A percentile compares a stretch with the other conserved stretches of the same genome.
Conservation (phyloP, 352 stramenopile species). For the Phytophthora ramorum region DNA sequence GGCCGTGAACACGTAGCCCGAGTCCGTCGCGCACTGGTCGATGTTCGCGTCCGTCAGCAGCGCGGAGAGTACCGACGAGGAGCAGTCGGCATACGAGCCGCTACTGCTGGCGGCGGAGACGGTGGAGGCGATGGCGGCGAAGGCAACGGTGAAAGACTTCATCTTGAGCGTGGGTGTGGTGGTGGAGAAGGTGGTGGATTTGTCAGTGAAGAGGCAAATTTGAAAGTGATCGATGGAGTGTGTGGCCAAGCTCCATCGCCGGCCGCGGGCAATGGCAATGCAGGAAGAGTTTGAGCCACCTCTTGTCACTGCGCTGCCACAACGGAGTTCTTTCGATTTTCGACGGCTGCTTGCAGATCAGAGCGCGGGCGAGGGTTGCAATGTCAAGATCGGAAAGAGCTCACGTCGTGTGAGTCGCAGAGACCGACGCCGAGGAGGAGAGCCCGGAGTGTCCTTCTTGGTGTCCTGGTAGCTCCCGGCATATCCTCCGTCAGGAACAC, state of each 20-base stretch:
- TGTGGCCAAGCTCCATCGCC: not conserved
- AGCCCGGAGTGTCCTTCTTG: not conserved
- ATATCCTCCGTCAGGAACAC: conserved; percentile 5
- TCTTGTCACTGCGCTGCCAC: conserved; percentile 11
- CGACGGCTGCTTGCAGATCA: not conserved
- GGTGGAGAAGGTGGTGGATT: conserved; percentile 15
- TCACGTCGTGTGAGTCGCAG: too few species aligned
- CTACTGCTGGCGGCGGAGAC: conserved; percentile 20
- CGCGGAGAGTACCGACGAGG: conserved; percentile 23
- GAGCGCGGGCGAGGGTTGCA: conserved; percentile 1
- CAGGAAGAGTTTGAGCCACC: conserved; percentile 8
- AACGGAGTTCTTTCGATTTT: conserved; percentile 3
- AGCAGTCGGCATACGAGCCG: conserved; percentile 27
- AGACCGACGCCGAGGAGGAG: too few species aligned
- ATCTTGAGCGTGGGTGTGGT: conserved; percentile 23
- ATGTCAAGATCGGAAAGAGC: conserved; percentile 24
- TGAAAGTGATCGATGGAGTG: conserved; percentile 22
- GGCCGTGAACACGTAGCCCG: conserved; percentile 40
- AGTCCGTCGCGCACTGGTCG: conserved; percentile 36
- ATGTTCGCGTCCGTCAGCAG: conserved; percentile 38
- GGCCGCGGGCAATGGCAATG: conserved; percentile 2
- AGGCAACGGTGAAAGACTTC: conserved; percentile 36
- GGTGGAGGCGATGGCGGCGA: conserved; percentile 27
- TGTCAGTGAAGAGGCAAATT: conserved; percentile 41
- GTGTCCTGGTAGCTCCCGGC: conserved; percentile 14